phyloP scores from a whole-genome alignment of 2,329 filamentous ascomycete genomes.

The Colletotrichum tabaci region DNA sequence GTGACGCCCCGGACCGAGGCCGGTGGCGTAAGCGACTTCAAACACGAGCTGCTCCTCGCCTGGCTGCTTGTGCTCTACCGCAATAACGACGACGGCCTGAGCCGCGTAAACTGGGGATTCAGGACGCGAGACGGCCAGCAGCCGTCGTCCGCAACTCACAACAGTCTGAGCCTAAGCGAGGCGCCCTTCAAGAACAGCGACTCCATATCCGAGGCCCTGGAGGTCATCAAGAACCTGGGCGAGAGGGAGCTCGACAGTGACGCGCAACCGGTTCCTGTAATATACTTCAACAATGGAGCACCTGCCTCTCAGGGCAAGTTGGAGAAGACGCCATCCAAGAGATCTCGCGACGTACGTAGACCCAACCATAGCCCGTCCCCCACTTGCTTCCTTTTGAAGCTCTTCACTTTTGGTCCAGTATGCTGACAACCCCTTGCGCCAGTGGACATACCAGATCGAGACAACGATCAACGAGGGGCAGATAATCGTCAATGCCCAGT shows the following conservation, averaged over 20 bases:
- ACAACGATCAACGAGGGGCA: slow-evolving; percentile 35
- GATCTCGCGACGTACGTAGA: slow-evolving; percentile 36
- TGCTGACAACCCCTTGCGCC: slow-evolving; percentile 15
- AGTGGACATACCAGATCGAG: slow-evolving; percentile 47
- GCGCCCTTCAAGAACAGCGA: slow-evolving; percentile 41
- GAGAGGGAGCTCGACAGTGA: slow-evolving; percentile 6
- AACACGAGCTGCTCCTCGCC: slow-evolving; percentile 44
- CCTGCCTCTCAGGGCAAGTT: slow-evolving; percentile 15
- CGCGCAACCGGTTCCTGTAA: slow-evolving; percentile 27
- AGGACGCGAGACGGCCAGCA: slow-evolving; percentile 27
- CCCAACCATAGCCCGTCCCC: background rate
- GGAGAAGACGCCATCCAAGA: slow-evolving; percentile 35
- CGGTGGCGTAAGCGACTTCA: slow-evolving; percentile 25
- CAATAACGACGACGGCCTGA: slow-evolving; percentile 43
- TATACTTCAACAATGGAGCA: slow-evolving; percentile 43
- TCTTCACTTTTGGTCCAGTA: background rate
- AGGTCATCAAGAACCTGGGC: slow-evolving; percentile 33
- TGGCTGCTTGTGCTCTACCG: slow-evolving; percentile 46
- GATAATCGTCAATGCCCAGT: slow-evolving; percentile 43
- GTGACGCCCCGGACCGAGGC: slow-evolving; percentile 19
- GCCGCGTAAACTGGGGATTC: slow-evolving; percentile 42
- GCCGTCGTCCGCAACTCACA: slow-evolving; percentile 21
- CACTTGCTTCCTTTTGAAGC: background rate
- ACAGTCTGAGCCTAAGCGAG: slow-evolving; percentile 35
- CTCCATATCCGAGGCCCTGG: slow-evolving; percentile 36